Base-by-base conservation (phyloP, 1,284 basidiomycete genomes). In the Moesziomyces globuligerus region DNA sequence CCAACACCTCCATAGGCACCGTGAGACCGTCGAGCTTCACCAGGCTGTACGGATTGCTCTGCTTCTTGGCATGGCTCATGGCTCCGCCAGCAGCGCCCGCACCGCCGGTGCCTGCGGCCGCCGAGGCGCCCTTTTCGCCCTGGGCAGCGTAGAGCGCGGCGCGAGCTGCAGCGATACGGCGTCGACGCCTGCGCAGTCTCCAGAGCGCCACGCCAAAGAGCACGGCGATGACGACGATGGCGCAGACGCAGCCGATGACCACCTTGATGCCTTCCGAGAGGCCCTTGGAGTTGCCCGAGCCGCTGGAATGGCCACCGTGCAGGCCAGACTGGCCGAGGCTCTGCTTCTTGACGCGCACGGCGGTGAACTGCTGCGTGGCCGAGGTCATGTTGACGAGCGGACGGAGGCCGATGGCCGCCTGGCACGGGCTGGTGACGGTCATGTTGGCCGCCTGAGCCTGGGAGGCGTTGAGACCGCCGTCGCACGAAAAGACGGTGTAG, bases 401-500 rank as follows among this genome's bases (percentile, higher is more conserved):
- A 17, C 53, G 58, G 1, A 79, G 45, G 41, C 77, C 77, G 20
- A 79, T 44, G 15, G 56, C 43, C 1, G 77, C 74, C 29, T 65
- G 42, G 32, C 66, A 72, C 4, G 73, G 69, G n/a, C 65, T 69
- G 36, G 37, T 53, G n/a, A 26, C 13, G 18, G 57, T 54, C 53
- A 64, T 52, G 41, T 60, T 55, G 28, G 55, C 53, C 21, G 43
- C 52, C 15, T 42, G 24, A 0, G 66, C 64, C 17, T 51, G 32
- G 3, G 54, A 47, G 41, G 43, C 49, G 51, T 68, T 57, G 49
- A 52, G 29, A 9, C 66, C 66, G 13, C 38, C 49, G 32, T 76
- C 74, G 49, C 77, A 79, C 32, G 68, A 70, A 28, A 72, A 74
- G 26, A 76, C 72, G 11, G 65, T 72, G 53, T 75, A 78, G n/a